Conservation (phyloP, 495 filamentous ascomycete species). For the Penicillium mononematosum region DNA sequence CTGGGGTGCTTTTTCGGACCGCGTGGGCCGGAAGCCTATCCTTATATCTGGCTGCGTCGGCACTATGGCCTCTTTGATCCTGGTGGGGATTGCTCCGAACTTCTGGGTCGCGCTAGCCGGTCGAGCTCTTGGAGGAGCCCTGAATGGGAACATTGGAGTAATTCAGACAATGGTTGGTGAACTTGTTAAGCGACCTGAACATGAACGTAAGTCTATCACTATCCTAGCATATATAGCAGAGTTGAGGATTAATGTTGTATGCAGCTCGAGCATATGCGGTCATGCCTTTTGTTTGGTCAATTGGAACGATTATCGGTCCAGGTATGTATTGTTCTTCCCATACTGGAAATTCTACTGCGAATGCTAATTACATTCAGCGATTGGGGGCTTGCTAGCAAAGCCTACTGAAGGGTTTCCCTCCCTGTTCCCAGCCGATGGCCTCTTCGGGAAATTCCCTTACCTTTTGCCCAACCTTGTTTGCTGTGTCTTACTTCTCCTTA, state of each 20-base stretch:
- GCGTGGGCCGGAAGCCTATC: slow-evolving; percentile 80
- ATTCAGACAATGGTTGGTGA: slow-evolving; percentile 94
- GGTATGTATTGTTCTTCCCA: slow-evolving; percentile 31
- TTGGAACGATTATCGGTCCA: slow-evolving; percentile 81
- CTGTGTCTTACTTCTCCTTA: slow-evolving; percentile 65
- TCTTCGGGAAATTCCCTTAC: slow-evolving; percentile 79
- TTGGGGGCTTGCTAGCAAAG: slow-evolving; percentile 75
- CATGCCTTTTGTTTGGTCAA: slow-evolving; percentile 86
- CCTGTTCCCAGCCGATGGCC: slow-evolving; percentile 57
- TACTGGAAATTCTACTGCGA: neutral
- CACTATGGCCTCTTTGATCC: slow-evolving; percentile 72
- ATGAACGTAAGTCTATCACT: slow-evolving; percentile 65
- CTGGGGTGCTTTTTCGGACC: slow-evolving; percentile 81
- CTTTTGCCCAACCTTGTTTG: slow-evolving; percentile 80
- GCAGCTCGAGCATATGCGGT: slow-evolving; percentile 75
- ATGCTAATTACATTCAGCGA: slow-evolving; percentile 44
- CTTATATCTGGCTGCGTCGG: slow-evolving; percentile 76
- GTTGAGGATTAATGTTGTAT: neutral
- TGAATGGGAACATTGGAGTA: slow-evolving; percentile 88
- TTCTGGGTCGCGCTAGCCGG: slow-evolving; percentile 76
- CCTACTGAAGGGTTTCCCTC: slow-evolving; percentile 67
- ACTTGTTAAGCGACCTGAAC: slow-evolving; percentile 71
- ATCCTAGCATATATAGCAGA: slow-evolving; percentile 14
- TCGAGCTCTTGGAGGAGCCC: slow-evolving; percentile 69
- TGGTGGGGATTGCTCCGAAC: slow-evolving; percentile 80